Evolutionary conservation across 2,329 filamentous ascomycete species (phyloP), one percentile per base, ranked within the genome.

Genomic region (Xenoacremonium recifei): DNA sequence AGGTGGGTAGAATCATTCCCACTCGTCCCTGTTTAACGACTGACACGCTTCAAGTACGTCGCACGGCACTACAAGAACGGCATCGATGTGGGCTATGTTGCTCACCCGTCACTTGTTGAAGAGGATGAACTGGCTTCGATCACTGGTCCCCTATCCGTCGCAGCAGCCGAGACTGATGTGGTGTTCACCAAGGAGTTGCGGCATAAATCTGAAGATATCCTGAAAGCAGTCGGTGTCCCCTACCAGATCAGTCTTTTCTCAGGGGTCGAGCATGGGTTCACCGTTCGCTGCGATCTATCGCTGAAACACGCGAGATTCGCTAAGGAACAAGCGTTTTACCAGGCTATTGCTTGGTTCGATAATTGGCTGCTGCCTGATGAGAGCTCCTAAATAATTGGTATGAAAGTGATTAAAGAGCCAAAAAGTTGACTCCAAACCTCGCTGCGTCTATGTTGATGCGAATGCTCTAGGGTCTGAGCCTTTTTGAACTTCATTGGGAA

Each of bases 81-180:
- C 53, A 72, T 90, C 52, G 74, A 86, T 45, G 86, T 78, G 39
- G 87, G 84, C 37, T 91, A 75, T 66, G 67, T 78, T 17, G 87
- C 86, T 6, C 87, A 91, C 65, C 87, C 87, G 3, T 85, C 80
- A 32, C 89, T 89, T 56, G 77, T 90, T 34, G 71, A 77, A 5
- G 70, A 79, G 48, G 77, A 78, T 11, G 84, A 88, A 65, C 77
- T 87, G 38, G 67, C 67, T n/a, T 76, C 71, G 35, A 81, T 87
- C 55, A 68, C 71, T 34, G 79, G 77, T 0, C 84, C 85, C 2
- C 66, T 87, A 13, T 80, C 80, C 45, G 85, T 89, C 57, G 71
- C 80, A 37, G 80, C 72, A 16, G 71, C 37, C 12, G 37, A 40
- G 27, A 40, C 12, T 3, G 42, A 45, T 17, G 6, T 11, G 15